A percentile compares a stretch with the other conserved stretches of the same genome.
Conservation (phyloP, 228 moss, liverwort and hornwort genomes). For the Sphagnum magellanicum region DNA sequence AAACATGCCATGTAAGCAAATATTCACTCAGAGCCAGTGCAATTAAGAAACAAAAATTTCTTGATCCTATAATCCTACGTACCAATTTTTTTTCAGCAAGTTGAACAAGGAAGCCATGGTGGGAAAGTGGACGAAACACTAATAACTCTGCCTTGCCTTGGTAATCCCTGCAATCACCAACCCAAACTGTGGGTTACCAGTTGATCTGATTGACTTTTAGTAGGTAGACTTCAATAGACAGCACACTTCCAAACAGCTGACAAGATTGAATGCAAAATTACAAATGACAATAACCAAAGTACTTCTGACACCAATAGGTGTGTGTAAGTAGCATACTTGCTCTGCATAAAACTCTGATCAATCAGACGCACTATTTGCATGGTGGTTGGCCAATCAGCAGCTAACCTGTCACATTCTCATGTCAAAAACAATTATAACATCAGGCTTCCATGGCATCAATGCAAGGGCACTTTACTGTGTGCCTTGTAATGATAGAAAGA, state of each 20-base stretch:
- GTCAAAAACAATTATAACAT: neutral
- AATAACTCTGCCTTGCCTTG: conserved; percentile 88
- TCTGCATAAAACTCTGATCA: conserved; percentile 94
- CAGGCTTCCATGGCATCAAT: neutral
- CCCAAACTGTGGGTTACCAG: no score
- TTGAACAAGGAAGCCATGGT: conserved; percentile 88
- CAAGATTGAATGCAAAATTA: no score
- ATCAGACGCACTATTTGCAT: conserved; percentile 99
- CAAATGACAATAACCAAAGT: no score
- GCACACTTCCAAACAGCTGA: no score
- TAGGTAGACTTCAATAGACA: no score
- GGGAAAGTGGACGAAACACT: conserved; percentile 78
- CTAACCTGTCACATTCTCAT: conserved; percentile 45
- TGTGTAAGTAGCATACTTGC: conserved; percentile 48
- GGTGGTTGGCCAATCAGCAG: conserved; percentile 90
- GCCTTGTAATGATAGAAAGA: no score
- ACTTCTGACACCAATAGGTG: no score
- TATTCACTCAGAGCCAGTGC: neutral
- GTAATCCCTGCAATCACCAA: conserved; percentile 51
- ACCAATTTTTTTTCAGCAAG: conserved; percentile 94
- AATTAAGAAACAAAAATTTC: neutral
- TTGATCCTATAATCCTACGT: conserved; percentile 1
- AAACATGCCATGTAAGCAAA: conserved; percentile 3
- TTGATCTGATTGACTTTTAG: no score
- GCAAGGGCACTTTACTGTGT: no score